Conservation (phyloP, 257 asterid species). For the Ophiorrhiza pumila region DNA sequence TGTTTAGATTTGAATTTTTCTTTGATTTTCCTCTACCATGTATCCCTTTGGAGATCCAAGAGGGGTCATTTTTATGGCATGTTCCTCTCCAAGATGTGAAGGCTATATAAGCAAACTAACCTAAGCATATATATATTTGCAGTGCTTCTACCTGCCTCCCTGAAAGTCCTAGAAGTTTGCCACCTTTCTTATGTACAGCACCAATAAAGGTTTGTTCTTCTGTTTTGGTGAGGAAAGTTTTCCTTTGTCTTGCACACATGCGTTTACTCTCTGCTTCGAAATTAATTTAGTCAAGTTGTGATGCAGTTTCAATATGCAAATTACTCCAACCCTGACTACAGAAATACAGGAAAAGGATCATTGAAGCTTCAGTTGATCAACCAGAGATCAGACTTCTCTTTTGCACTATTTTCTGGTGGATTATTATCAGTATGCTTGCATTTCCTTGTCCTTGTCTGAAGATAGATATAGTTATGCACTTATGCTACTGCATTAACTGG, state of each 20-base stretch:
- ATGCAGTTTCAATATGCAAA: constrained; percentile 89
- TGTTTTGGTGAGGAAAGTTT: constrained; percentile 4
- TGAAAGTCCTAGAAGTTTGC: constrained; percentile 54
- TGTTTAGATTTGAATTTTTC: too few species aligned
- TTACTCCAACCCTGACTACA: constrained; percentile 56
- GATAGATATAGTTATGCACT: not conserved
- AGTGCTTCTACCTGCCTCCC: constrained; percentile 67
- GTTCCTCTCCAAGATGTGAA: not conserved
- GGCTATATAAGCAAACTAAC: not conserved
- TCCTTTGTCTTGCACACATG: not conserved
- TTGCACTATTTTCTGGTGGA: constrained; percentile 88
- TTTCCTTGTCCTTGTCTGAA: not conserved
- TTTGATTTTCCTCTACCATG: too few species aligned
- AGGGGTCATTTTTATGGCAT: constrained; percentile 5
- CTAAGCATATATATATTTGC: constrained; percentile 19
- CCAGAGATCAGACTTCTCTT: constrained; percentile 86
- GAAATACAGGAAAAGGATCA: constrained; percentile 63
- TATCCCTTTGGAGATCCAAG: constrained; percentile 54
- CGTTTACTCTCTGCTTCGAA: not conserved
- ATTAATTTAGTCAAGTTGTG: not conserved
- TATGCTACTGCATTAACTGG: not conserved
- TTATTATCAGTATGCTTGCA: constrained; percentile 46
- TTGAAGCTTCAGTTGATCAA: constrained; percentile 82
- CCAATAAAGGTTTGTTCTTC: constrained; percentile 71
- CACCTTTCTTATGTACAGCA: constrained; percentile 75